A percentile compares a stretch with the other conserved stretches of the same genome.
Evolutionary conservation across 176 grass and related monocot genomes (phyloP).

Genomic region (Eragrostis nindensis): DNA sequence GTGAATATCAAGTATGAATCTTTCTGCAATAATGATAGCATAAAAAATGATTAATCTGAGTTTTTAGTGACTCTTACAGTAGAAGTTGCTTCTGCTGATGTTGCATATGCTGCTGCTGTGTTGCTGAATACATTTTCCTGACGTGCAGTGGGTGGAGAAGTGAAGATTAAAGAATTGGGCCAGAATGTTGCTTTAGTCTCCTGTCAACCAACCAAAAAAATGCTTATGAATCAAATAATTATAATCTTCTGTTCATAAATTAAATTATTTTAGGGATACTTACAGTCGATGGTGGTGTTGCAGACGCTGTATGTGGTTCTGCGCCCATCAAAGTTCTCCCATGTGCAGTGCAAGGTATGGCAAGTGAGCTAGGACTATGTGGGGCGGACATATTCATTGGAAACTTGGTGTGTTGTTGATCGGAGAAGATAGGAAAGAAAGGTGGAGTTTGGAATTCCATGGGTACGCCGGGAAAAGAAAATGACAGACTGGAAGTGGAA

Average conservation of each 20-base stretch:
- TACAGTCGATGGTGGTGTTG: constrained; percentile 1
- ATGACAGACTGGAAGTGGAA: background rate
- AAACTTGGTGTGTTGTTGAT: background rate
- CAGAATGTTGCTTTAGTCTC: background rate
- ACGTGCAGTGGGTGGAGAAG: constrained; percentile 2
- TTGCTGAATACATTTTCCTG: constrained; percentile 19
- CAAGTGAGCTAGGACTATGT: background rate
- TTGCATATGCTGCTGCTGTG: constrained; percentile 2
- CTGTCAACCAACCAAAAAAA: constrained; percentile 6
- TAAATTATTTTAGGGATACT: background rate
- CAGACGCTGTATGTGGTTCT: background rate
- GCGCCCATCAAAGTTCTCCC: too few relatives aligned
- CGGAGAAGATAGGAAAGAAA: background rate
- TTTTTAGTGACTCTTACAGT: constrained; percentile 19
- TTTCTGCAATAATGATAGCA: constrained; percentile 11
- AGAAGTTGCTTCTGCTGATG: constrained; percentile 9
- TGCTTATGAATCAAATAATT: background rate
- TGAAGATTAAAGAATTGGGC: background rate
- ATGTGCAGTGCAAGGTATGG: too few relatives aligned
- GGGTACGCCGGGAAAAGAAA: background rate
- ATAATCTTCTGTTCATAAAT: background rate
- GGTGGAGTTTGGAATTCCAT: background rate
- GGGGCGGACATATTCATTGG: background rate
- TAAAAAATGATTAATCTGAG: constrained; percentile 6
- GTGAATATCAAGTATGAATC: background rate